phyloP scores from a whole-genome alignment of 169 alveolate genomes.

The Eimeria falciformis region DNA sequence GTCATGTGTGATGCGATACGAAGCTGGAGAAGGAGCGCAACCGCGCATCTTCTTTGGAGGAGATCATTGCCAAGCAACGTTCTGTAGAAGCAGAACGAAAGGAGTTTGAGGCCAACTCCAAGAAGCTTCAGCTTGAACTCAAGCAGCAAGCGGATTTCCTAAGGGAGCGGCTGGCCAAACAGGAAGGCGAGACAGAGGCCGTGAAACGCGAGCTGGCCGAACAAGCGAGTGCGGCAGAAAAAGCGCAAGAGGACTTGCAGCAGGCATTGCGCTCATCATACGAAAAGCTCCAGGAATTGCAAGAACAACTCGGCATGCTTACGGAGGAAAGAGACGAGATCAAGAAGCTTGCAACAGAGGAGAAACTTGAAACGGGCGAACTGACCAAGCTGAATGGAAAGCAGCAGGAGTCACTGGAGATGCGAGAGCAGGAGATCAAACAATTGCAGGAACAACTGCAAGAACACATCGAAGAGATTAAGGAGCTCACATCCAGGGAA shows the following conservation, averaged over 20 bases:
- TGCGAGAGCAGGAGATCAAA: constrained; percentile 33
- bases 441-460: constrained; percentile 20
- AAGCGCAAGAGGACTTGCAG: constrained; percentile 55
- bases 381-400: constrained; percentile 10
- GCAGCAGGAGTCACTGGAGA: constrained; percentile 18
- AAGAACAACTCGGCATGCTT: constrained; percentile 1
- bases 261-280: constrained; percentile 29
- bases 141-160: constrained; percentile 26
- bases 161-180: constrained; percentile 4
- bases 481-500: constrained; percentile 1
- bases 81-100: constrained; percentile 31
- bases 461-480: constrained; percentile 14
- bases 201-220: constrained; percentile 1
- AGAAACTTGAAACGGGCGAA: background rate
- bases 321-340: background rate
- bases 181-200: constrained; percentile 26
- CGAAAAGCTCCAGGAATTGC: constrained; percentile 18
- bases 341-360: constrained; percentile 24
- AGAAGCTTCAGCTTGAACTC: constrained; percentile 37
- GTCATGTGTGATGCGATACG: background rate
- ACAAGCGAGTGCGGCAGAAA: constrained; percentile 19
- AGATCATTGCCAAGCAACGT: constrained; percentile 21
- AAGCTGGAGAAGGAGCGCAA: constrained; percentile 49
- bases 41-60: background rate
- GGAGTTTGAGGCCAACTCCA: constrained; percentile 27